Evolutionary conservation across 176 grass and related monocot genomes (phyloP).

Genomic region (Avena atlantica): DNA sequence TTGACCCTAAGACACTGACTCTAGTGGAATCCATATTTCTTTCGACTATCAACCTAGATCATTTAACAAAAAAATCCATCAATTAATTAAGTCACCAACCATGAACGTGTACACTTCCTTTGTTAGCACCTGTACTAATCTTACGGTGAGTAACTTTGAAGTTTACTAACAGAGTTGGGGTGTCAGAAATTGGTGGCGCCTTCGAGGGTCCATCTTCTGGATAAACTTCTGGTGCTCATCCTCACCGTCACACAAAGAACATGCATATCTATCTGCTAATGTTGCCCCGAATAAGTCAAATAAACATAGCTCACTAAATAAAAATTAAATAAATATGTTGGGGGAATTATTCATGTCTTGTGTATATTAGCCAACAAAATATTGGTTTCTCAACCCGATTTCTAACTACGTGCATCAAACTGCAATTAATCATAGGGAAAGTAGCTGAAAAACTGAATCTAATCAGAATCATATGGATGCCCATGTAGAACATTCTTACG

Average conservation of each 20-base stretch:
- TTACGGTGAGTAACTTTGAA: conserved; percentile 7
- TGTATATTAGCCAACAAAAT: neutral
- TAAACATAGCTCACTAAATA: neutral
- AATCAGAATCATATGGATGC: neutral
- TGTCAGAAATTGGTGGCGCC: conserved; percentile 39
- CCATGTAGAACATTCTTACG: neutral
- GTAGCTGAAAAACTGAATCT: neutral
- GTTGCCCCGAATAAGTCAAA: neutral
- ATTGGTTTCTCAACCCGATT: neutral
- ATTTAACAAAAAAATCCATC: neutral
- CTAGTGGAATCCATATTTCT: neutral
- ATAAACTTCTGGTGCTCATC: conserved; percentile 92
- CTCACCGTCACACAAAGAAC: conserved; percentile 62
- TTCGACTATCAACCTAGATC: neutral
- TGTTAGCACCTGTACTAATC: no score
- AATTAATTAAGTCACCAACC: neutral
- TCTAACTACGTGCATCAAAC: neutral
- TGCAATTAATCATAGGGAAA: neutral
- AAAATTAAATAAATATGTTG: neutral
- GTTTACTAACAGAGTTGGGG: neutral
- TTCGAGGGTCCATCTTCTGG: conserved; percentile 87
- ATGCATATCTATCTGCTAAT: conserved; percentile 54
- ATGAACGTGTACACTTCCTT: neutral
- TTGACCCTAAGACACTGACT: neutral
- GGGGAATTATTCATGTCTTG: neutral